Evolutionary conservation across 768 basidiomycete genomes (phyloP), one percentile per base, ranked within the genome.

Genomic region (Boletus reticuloceps): DNA sequence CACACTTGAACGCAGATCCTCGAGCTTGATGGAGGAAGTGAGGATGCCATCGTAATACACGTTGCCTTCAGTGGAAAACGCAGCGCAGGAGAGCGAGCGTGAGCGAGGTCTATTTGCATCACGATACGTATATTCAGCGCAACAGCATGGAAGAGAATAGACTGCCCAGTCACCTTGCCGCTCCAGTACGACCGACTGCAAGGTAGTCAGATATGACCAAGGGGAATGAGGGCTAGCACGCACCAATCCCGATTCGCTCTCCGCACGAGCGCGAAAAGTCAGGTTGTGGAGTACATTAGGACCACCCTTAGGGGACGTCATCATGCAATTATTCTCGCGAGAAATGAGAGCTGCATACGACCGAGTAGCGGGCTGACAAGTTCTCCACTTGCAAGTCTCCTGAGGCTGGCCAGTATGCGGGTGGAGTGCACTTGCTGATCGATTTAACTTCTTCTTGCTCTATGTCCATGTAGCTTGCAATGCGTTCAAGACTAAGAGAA

Each of bases 351-450:
- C 5, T 10, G 9, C 44, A 25, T 47, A 56, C 61, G 14, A 34
- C 46, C 16, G 82, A 80, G 66, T 86, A 86, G 36, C 74, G 71
- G 20, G 84, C 84, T 12, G 76, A 79, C 4, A 86, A 66, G 17
- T 79, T 78, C 51, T 84, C 79, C 4, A 81, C 79, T 7, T 72
- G 66, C 36, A 88, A 72, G 27, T 77, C 71, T 12, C 86, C 86
- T 16, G 79, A 81, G 11, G 80, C 72, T 0, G 86, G 85, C 86
- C 86, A 88, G 55, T 83, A 77, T 1, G 85, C 85, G 3, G 86
- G 85, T 4, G 85, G 85, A 40, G 79, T 39, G 25, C 44, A 8
- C 34, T 47, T 48, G 78, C 11, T 63, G 53, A n/a, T 67, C 54
- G 76, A 75, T 63, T 87, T 84, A 48, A 83, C 81, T 37, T 85